A percentile compares a stretch with the other conserved stretches of the same genome.
These are phyloP conservation scores for Mimosa bimucronata DNA, from an alignment of 306 rosid genomes.

Conservation along the genomic window DNA sequence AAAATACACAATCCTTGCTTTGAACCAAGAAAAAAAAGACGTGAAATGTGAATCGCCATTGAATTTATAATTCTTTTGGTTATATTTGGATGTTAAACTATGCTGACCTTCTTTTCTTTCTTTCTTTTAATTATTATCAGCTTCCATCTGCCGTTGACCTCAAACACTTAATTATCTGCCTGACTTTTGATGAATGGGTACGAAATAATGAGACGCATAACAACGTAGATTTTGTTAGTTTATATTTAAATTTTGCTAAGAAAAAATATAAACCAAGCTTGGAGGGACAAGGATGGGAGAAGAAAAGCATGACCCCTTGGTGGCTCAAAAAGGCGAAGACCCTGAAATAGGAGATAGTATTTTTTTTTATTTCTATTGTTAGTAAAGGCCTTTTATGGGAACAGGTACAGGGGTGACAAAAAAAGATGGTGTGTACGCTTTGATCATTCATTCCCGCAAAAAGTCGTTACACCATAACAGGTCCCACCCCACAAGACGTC, in stretches of 20 bases:
- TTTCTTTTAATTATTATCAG: background rate
- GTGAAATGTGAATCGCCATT: background rate
- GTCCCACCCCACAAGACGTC: conserved; percentile 11
- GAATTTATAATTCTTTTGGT: background rate
- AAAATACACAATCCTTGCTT: background rate
- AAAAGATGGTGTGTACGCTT: no score
- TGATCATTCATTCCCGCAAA: background rate
- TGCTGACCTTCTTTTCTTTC: background rate
- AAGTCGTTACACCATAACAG: background rate
- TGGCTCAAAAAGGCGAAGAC: background rate
- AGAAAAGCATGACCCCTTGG: no score
- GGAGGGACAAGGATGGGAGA: background rate
- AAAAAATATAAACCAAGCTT: background rate
- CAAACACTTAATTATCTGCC: background rate
- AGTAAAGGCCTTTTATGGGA: background rate
- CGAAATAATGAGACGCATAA: no score
- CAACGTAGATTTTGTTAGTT: background rate
- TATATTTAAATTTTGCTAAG: background rate
- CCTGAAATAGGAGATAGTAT: background rate
- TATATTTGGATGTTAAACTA: no score
- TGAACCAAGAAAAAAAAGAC: background rate
- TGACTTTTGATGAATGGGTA: background rate
- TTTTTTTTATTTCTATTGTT: no score
- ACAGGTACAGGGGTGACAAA: background rate
- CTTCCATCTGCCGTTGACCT: background rate